A percentile compares a stretch with the other conserved stretches of the same genome.
phyloP scores from a whole-genome alignment of 73 alveolate species.

The Paramecium caudatum region DNA sequence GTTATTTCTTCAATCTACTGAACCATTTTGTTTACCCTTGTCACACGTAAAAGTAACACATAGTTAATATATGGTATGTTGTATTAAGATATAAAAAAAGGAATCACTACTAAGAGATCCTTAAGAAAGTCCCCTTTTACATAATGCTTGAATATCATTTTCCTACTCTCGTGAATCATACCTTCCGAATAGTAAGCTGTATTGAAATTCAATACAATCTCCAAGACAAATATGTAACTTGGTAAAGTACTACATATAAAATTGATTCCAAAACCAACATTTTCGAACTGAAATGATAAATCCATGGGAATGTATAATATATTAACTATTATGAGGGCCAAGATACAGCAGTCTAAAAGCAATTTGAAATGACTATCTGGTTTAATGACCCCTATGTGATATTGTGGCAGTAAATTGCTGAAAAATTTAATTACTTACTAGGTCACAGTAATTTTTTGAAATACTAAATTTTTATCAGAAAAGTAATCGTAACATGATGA shows the following conservation, averaged over 20 bases:
- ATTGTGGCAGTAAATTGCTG: neutral
- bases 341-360: constrained; percentile 1
- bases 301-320: constrained; percentile 41
- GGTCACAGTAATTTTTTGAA: neutral
- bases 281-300: constrained; percentile 2
- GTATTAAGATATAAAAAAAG: neutral
- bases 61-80: constrained; percentile 29
- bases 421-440: neutral
- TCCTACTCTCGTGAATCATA: constrained; percentile 20
- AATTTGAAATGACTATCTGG: neutral
- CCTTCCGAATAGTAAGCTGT: constrained; percentile 35
- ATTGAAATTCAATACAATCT: neutral
- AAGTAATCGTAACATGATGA: neutral
- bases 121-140: neutral
- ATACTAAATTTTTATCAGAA: constrained; percentile 32
- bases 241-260: constrained; percentile 8
- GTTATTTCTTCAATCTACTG: constrained; percentile 55
- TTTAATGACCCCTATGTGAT: constrained; percentile 15
- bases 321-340: neutral
- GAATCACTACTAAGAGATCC: neutral
- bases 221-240: constrained; percentile 1
- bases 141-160: neutral
- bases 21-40: constrained; percentile 9
- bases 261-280: neutral
- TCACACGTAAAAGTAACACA: neutral